phyloP scores from a whole-genome alignment of 148 eudicot species.

The Rhododendron williamsianum region DNA sequence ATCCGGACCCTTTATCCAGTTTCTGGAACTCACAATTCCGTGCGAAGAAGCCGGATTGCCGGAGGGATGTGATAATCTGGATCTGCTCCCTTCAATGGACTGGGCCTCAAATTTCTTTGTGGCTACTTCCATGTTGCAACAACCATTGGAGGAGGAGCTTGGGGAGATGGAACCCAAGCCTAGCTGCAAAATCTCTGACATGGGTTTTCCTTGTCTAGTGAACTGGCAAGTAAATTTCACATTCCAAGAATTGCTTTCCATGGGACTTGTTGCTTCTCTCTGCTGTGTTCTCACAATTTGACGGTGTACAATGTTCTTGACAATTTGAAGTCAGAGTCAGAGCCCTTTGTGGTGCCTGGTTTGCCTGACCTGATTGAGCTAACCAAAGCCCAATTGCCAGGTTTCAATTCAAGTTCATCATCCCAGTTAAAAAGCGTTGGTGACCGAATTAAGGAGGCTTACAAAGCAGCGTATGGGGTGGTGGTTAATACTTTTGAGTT shows the following conservation, averaged over 20 bases:
- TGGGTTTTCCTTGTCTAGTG: slow-evolving; percentile 40
- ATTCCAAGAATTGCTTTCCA: slow-evolving; percentile 49
- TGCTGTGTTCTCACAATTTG: slow-evolving; percentile 30
- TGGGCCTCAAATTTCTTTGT: slow-evolving; percentile 23
- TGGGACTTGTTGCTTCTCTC: slow-evolving; percentile 50
- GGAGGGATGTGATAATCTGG: slow-evolving; percentile 47
- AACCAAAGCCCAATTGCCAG: slow-evolving; percentile 14
- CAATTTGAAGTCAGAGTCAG: slow-evolving; percentile 12
- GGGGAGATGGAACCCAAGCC: slow-evolving; percentile 20
- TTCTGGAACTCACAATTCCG: slow-evolving; percentile 29
- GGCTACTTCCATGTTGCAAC: slow-evolving; percentile 27
- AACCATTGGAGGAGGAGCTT: slow-evolving; percentile 23
- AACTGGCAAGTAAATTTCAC: slow-evolving; percentile 23
- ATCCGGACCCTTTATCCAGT: slow-evolving; percentile 17
- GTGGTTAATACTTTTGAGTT: slow-evolving; percentile 20
- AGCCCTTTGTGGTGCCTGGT: slow-evolving; percentile 25
- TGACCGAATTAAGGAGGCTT: neutral
- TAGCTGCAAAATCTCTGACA: slow-evolving; percentile 47
- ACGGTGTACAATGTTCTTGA: neutral
- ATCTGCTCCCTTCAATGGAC: slow-evolving; percentile 30
- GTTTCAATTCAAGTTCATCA: neutral
- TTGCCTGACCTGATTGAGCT: slow-evolving; percentile 21
- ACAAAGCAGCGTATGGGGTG: slow-evolving; percentile 2
- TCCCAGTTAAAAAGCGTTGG: neutral
- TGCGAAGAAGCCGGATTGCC: slow-evolving; percentile 38